Evolutionary conservation across 2,329 filamentous ascomycete genomes (phyloP), one percentile per base, ranked within the genome.

Genomic region (Talaromyces sp.): DNA sequence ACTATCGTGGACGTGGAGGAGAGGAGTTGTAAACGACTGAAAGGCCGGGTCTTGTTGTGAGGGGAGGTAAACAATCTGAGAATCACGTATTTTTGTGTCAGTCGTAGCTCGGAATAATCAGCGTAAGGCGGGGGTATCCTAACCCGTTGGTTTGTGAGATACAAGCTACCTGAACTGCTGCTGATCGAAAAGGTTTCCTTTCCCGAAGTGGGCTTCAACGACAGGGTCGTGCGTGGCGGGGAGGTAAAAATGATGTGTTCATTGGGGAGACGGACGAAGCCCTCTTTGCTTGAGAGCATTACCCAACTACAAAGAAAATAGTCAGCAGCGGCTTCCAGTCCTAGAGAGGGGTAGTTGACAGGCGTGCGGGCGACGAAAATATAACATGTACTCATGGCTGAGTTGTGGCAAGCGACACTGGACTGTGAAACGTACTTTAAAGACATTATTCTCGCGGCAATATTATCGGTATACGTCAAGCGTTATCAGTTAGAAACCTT

Each of bases 11-110:
- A 96, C 84, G 72, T 93, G 92, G 64, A 96, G 83, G 62, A 97
- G 89, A 46, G 92, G 92, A 0, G 89, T 87, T 48, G 91, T 91
- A 76, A 97, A 97, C 55, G 92, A 96, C 73, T 93, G 87, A 71
- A 97, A 85, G 56, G 85, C 72, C 19, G 79, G 73, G 19, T 88
- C 89, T 4, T 87, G 83, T 60, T 85, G 83, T 57, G 85, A 80
- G 19, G 93, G 92, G 17, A 97, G 85, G 74, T 96, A 97, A 65
- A 97, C 88, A 66, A 97, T 83, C 89, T 96, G 68, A 58, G 59
- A 43, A n/a, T 27, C 46, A 26, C 54, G 59, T 55, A 7, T n/a
- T 53, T 24, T 54, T 3, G 26, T 1, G 26, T 61, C 41, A 54
- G 50, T 32, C 31, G 26, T 56, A 46, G 69, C 53, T 19, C 65